phyloP scores from a whole-genome alignment of 768 basidiomycete species.

The Suillus placidus region DNA sequence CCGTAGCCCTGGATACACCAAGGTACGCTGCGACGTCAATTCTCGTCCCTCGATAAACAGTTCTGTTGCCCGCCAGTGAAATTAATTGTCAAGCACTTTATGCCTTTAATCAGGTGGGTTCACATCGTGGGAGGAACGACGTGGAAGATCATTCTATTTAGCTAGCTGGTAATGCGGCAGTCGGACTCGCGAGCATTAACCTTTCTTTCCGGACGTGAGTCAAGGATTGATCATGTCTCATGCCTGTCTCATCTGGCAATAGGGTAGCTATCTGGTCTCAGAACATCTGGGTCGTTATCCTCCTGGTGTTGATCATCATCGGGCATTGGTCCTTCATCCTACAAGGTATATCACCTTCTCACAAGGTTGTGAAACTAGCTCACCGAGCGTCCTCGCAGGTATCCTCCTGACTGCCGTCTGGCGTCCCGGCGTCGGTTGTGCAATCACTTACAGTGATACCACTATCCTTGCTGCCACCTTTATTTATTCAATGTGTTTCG shows the following conservation, averaged over 20 bases:
- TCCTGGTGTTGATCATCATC: slow-evolving; percentile 56
- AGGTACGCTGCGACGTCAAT: slow-evolving; percentile 25
- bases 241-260: slow-evolving; percentile 10
- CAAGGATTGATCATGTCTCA: background rate
- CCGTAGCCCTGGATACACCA: slow-evolving; percentile 19
- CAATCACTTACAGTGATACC: slow-evolving; percentile 62
- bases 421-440: slow-evolving; percentile 51
- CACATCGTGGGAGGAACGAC: background rate
- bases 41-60: background rate
- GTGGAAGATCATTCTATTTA: slow-evolving; percentile 17
- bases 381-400: slow-evolving; percentile 37
- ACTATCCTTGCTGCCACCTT: slow-evolving; percentile 68
- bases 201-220: slow-evolving; percentile 48
- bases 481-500: slow-evolving; percentile 78
- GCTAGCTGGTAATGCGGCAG: slow-evolving; percentile 45
- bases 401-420: slow-evolving; percentile 61
- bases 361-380: background rate
- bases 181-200: slow-evolving; percentile 51
- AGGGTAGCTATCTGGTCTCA: slow-evolving; percentile 71
- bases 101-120: slow-evolving; percentile 47
- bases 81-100: slow-evolving; percentile 51
- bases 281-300: slow-evolving; percentile 51
- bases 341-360: slow-evolving; percentile 46
- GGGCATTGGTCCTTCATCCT: slow-evolving; percentile 75
- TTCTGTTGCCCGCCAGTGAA: slow-evolving; percentile 26